Percentiles rank a stretch among this genome's conserved stretches.
phyloP scores from a whole-genome alignment of 2,329 filamentous ascomycete species.

The Dothideomycetes sp. region DNA sequence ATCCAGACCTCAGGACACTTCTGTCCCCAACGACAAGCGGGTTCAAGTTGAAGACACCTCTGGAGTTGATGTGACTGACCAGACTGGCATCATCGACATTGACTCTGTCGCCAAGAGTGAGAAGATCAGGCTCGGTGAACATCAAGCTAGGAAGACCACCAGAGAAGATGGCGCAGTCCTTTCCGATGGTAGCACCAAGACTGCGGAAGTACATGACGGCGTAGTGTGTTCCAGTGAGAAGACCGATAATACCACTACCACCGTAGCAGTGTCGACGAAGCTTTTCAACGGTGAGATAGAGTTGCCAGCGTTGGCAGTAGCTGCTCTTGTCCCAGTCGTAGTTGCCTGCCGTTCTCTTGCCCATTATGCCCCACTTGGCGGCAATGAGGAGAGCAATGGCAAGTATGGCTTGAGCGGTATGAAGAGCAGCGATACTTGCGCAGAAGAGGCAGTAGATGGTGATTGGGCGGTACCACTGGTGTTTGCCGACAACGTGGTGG shows the following conservation, averaged over 20 bases:
- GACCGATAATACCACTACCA: conserved; percentile 39
- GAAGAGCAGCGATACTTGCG: conserved; percentile 31
- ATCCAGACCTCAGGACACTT: conserved; percentile 42
- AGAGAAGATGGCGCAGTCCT: conserved; percentile 45
- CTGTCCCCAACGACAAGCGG: conserved; percentile 38
- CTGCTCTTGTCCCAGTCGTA: conserved; percentile 47
- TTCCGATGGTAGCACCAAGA: conserved; percentile 43
- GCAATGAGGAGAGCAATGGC: conserved; percentile 34
- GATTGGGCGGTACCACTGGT: conserved; percentile 19
- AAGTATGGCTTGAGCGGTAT: conserved; percentile 31
- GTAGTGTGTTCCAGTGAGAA: conserved; percentile 44
- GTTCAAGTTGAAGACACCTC: conserved; percentile 47
- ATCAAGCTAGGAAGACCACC: conserved; percentile 41
- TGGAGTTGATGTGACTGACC: conserved; percentile 46
- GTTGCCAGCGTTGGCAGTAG: conserved; percentile 49
- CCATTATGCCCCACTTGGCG: conserved; percentile 43
- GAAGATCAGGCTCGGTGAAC: conserved; percentile 48
- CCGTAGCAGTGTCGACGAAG: conserved; percentile 40
- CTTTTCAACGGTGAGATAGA: conserved; percentile 42
- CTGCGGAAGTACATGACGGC: conserved; percentile 42
- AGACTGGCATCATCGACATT: conserved; percentile 45
- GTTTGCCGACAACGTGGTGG: conserved; percentile 9
- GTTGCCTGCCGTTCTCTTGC: conserved; percentile 39
- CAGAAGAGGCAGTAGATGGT: conserved; percentile 32
- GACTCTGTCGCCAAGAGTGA: conserved; percentile 43